These are phyloP conservation scores for Kwoniella sp. DNA, from an alignment of 768 basidiomycete species.

Conservation along the genomic window DNA sequence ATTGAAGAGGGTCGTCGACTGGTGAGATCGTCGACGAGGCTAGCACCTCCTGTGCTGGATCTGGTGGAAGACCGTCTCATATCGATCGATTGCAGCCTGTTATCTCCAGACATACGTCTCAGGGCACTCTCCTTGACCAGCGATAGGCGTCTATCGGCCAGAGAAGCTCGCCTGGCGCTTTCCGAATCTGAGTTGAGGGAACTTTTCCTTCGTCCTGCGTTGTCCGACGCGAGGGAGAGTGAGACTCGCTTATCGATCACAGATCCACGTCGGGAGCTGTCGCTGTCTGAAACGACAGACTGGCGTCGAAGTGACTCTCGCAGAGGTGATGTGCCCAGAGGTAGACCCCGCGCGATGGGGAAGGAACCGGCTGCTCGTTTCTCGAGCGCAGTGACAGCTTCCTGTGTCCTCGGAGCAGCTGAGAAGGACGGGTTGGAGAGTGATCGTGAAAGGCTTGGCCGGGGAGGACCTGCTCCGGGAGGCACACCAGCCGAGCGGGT, in stretches of 20 bases:
- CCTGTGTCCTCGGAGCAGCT: not conserved
- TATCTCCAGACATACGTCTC: slow-evolving; percentile 6
- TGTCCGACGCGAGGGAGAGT: not conserved
- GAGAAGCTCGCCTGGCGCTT: not conserved
- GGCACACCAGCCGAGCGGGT: slow-evolving; percentile 19
- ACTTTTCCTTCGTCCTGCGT: not conserved
- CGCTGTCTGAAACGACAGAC: slow-evolving; percentile 27
- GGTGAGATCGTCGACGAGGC: not conserved
- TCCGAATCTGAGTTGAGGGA: slow-evolving; percentile 6
- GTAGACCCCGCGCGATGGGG: slow-evolving; percentile 20
- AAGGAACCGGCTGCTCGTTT: slow-evolving; percentile 18
- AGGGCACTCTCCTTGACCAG: slow-evolving; percentile 14
- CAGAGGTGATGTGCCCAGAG: slow-evolving; percentile 33
- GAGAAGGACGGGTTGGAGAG: slow-evolving; percentile 27
- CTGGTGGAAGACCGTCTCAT: not conserved
- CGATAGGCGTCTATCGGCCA: slow-evolving; percentile 17
- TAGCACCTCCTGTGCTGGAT: not conserved
- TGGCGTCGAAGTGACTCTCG: slow-evolving; percentile 25
- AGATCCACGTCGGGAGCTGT: slow-evolving; percentile 12
- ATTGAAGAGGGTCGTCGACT: not conserved
- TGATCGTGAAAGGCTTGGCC: slow-evolving; percentile 26
- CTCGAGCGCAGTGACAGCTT: not conserved
- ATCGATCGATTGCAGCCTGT: slow-evolving; percentile 1
- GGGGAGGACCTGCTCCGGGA: slow-evolving; percentile 26
- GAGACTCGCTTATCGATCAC: slow-evolving; percentile 12